These are phyloP conservation scores for Colletotrichum sp. DNA, from an alignment of 2,329 filamentous ascomycete genomes.

Conservation along the genomic window DNA sequence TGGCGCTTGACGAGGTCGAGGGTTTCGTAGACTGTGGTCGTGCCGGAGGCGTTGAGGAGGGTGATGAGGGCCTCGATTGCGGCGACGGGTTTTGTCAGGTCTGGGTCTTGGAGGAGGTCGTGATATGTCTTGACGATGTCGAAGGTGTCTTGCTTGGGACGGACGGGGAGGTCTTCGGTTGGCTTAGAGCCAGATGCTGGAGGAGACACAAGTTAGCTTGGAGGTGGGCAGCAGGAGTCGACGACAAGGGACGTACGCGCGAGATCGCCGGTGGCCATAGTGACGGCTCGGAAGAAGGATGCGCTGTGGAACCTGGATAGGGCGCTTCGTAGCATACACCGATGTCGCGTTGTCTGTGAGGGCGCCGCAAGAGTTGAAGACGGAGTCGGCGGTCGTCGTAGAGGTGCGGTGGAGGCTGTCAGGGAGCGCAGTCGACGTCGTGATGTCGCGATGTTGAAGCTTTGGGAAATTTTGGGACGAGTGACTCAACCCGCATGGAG, in stretches of 20 bases:
- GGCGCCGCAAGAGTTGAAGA: not conserved
- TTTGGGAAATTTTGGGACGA: slow-evolving; percentile 13
- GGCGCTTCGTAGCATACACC: not conserved
- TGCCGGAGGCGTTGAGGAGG: slow-evolving; percentile 79
- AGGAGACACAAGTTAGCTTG: not conserved
- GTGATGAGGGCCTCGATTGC: slow-evolving; percentile 91
- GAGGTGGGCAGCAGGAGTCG: not conserved
- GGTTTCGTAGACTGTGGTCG: slow-evolving; percentile 92
- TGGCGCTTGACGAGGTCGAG: slow-evolving; percentile 83
- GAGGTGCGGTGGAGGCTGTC: not conserved
- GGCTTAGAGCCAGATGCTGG: slow-evolving; percentile 2
- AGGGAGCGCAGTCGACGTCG: not conserved
- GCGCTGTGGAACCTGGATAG: not conserved
- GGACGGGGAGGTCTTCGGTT: slow-evolving; percentile 25
- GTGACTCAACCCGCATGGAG: slow-evolving; percentile 20
- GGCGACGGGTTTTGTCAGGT: slow-evolving; percentile 94
- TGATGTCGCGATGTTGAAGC: slow-evolving; percentile 5
- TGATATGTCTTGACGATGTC: slow-evolving; percentile 62
- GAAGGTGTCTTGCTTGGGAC: slow-evolving; percentile 31
- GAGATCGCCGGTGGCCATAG: slow-evolving; percentile 16
- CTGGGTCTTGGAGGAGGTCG: slow-evolving; percentile 69
- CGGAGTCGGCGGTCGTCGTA: not conserved
- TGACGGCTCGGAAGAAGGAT: not conserved
- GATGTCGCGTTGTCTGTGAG: not conserved
- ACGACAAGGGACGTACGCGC: not conserved